A percentile compares a stretch with the other conserved stretches of the same genome.
These are phyloP conservation scores for Panaeolus cyanescens DNA, from an alignment of 768 basidiomycete species.

Conservation along the genomic window DNA sequence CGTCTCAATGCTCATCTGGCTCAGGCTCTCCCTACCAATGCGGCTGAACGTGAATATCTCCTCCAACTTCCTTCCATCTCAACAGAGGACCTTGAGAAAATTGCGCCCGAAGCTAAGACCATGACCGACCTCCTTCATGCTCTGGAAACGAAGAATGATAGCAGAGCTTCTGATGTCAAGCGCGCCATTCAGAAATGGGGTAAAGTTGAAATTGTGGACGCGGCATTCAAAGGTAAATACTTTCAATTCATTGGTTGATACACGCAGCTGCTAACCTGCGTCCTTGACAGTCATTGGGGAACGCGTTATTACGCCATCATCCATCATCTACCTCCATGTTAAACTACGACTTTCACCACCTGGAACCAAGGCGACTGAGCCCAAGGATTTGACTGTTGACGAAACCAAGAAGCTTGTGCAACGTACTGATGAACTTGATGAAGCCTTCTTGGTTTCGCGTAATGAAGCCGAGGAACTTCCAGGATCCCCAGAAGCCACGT, in stretches of 20 bases:
- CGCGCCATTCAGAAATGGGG: constrained; percentile 74
- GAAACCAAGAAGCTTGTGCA: constrained; percentile 49
- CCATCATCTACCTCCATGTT: constrained; percentile 85
- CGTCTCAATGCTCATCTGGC: constrained; percentile 80
- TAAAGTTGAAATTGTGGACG: constrained; percentile 75
- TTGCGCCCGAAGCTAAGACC: constrained; percentile 38
- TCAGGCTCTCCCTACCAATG: constrained; percentile 74
- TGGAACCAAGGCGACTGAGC: constrained; percentile 26
- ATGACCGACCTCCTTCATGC: constrained; percentile 46
- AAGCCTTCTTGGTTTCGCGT: constrained; percentile 66
- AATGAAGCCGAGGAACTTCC: constrained; percentile 63
- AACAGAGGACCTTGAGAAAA: constrained; percentile 43
- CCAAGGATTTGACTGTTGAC: constrained; percentile 45
- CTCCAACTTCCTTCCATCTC: constrained; percentile 82
- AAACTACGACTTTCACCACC: constrained; percentile 78
- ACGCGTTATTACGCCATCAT: constrained; percentile 80
- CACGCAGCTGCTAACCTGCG: not conserved
- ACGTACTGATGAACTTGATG: constrained; percentile 62
- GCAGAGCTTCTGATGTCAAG: constrained; percentile 51
- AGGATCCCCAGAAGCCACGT: constrained; percentile 44
- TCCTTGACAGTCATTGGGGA: constrained; percentile 79
- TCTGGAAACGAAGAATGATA: constrained; percentile 56
- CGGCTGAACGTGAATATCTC: constrained; percentile 47
- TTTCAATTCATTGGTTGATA: not conserved
- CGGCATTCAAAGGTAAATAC: constrained; percentile 78